phyloP scores from a whole-genome alignment of 1,284 basidiomycete genomes.

The Xerocomus minutiporus region DNA sequence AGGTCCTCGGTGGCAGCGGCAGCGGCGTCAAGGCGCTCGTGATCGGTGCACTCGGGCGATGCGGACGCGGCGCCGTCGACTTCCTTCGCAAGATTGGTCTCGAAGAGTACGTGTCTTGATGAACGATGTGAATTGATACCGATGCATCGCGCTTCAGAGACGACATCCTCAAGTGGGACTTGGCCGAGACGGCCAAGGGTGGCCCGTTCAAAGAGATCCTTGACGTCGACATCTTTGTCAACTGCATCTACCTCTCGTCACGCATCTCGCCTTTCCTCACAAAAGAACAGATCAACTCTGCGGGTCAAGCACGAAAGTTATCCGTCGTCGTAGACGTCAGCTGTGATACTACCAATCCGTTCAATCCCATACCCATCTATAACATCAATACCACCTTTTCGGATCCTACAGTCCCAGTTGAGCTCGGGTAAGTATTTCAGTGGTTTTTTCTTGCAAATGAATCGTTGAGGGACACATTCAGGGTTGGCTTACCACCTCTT shows the following conservation, averaged over 20 bases:
- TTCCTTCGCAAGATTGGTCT: constrained; percentile 93
- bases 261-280: constrained; percentile 90
- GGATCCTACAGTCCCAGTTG: constrained; percentile 87
- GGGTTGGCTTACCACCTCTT: constrained; percentile 58
- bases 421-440: constrained; percentile 57
- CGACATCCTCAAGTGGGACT: constrained; percentile 97
- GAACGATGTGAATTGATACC: background rate
- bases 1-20: constrained; percentile 63
- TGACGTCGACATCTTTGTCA: constrained; percentile 97
- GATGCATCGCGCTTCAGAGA: constrained; percentile 52
- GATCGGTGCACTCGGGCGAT: constrained; percentile 94
- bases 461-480: constrained; percentile 24
- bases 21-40: constrained; percentile 87
- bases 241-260: constrained; percentile 96
- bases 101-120: constrained; percentile 61
- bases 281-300: constrained; percentile 65
- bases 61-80: constrained; percentile 95
- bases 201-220: constrained; percentile 96
- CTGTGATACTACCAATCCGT: constrained; percentile 98
- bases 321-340: constrained; percentile 95
- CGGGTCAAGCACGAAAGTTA: constrained; percentile 68
- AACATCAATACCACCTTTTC: constrained; percentile 93
- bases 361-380: constrained; percentile 98
- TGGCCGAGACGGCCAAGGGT: constrained; percentile 94
- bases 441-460: background rate